These are phyloP conservation scores for Sordaria brevicollis DNA, from an alignment of 495 filamentous ascomycete genomes.

Conservation along the genomic window DNA sequence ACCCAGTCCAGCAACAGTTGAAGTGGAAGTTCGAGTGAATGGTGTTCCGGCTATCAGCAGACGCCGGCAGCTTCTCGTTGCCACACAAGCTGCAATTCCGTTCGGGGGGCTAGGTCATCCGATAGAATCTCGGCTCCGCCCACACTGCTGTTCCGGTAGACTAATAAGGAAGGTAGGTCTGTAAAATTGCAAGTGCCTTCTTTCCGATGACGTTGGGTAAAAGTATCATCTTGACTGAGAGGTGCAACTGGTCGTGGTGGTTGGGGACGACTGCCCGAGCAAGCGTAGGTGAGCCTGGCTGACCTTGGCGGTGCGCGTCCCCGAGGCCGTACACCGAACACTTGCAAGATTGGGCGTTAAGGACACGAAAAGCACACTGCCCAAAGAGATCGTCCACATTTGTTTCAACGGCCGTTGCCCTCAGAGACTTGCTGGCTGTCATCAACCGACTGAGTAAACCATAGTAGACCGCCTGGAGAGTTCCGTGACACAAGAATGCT, in stretches of 20 bases:
- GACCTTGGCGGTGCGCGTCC: background rate
- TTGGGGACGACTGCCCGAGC: background rate
- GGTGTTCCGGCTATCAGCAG: background rate
- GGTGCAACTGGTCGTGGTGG: background rate
- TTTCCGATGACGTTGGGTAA: background rate
- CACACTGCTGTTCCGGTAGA: background rate
- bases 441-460: background rate
- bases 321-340: background rate
- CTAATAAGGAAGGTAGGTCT: background rate
- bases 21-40: background rate
- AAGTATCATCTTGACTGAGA: background rate
- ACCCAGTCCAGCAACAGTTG: background rate
- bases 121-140: background rate
- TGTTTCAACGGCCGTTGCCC: constrained; percentile 3
- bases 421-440: background rate
- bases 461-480: background rate
- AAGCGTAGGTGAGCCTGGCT: background rate
- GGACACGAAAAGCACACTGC: background rate
- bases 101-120: background rate
- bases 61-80: background rate
- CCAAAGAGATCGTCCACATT: background rate
- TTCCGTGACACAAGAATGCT: background rate
- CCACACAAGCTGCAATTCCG: background rate
- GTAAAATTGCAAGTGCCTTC: background rate
- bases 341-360: background rate